Conservation (phyloP, 2,329 filamentous ascomycete genomes). For the Clonostachys solani region DNA sequence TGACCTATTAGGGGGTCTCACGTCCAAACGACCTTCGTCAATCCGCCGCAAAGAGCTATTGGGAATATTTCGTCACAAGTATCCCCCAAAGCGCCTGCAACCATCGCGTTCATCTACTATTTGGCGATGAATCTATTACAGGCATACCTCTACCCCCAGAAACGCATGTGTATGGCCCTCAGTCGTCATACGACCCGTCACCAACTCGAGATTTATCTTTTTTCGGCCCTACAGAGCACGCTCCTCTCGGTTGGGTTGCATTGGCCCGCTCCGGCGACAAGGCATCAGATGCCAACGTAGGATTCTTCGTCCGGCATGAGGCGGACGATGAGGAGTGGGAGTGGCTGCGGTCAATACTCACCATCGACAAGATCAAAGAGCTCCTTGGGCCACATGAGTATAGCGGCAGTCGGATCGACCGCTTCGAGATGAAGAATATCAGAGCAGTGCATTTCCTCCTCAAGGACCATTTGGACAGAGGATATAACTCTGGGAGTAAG, state of each 20-base stretch:
- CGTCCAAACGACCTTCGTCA: slow-evolving; percentile 23
- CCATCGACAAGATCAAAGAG: slow-evolving; percentile 20
- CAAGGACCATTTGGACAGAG: slow-evolving; percentile 9
- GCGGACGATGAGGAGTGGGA: slow-evolving; percentile 25
- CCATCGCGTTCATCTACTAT: slow-evolving; percentile 10
- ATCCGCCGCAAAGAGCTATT: slow-evolving; percentile 16
- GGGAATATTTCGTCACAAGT: slow-evolving; percentile 16
- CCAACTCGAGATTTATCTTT: background rate
- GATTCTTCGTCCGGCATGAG: slow-evolving; percentile 28
- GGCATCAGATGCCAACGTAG: slow-evolving; percentile 29
- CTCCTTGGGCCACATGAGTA: slow-evolving; percentile 20
- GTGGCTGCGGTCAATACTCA: slow-evolving; percentile 31
- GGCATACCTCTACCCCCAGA: slow-evolving; percentile 5
- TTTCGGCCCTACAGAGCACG: slow-evolving; percentile 1
- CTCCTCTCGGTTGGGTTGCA: slow-evolving; percentile 7
- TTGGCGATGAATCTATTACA: slow-evolving; percentile 6
- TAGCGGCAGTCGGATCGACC: slow-evolving; percentile 22
- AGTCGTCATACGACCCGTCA: slow-evolving; percentile 1
- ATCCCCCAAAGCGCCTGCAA: slow-evolving; percentile 14
- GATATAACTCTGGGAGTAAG: slow-evolving; percentile 9
- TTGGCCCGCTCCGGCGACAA: slow-evolving; percentile 25
- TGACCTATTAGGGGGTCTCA: background rate
- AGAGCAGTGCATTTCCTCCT: slow-evolving; percentile 8
- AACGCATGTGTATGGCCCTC: background rate
- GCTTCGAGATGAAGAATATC: slow-evolving; percentile 32